Evolutionary conservation across 2,329 filamentous ascomycete genomes (phyloP), one percentile per base, ranked within the genome.

Genomic region (Talaromyces amestolkiae): DNA sequence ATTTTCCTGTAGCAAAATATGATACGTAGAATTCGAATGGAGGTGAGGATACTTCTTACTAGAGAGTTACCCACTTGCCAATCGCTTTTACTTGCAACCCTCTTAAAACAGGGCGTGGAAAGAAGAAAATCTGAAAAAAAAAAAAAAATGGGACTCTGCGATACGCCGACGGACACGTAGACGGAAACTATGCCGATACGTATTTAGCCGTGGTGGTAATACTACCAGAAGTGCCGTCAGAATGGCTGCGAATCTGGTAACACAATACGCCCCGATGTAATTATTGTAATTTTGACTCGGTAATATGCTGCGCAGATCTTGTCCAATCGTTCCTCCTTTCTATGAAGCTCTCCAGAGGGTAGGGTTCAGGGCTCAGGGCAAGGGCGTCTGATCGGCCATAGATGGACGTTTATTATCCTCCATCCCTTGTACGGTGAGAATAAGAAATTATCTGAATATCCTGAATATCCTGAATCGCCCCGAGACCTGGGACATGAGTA

Each of bases 311-410:
- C 31, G 31, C 3, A 4, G 17, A 53, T 35, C 31, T 35, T 13
- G 51, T 54, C 51, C 31, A 35, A 54, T 54, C 49, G 9, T n/a
- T n/a, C 10, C 11, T 31, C 8, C 24, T 27, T 17, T 51, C 15
- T 35, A 1, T 19, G 19, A 13, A 22, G 33, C 33, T 15, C n/a
- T 15, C 6, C 9, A 2, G 15, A 37, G 19, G n/a, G 2, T 54
- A 41, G 60, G 60, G 60, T 35, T 54, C 33, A 62, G 60, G 60
- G 60, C 47, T 27, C n/a, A 47, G 58, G 45, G 45, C 24, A 31
- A 53, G 47, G 45, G 45, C 35, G 19, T 31, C 13, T 53, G 24
- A 51, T 51, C 47, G 24, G 15, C 13, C 24, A 24, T 3, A 22
- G 3, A 19, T 22, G n/a, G 17, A 6, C 5, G 11, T 5, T 6